Evolutionary conservation across 2,329 filamentous ascomycete genomes (phyloP).

Genomic region (Epichloe gansuensis): DNA sequence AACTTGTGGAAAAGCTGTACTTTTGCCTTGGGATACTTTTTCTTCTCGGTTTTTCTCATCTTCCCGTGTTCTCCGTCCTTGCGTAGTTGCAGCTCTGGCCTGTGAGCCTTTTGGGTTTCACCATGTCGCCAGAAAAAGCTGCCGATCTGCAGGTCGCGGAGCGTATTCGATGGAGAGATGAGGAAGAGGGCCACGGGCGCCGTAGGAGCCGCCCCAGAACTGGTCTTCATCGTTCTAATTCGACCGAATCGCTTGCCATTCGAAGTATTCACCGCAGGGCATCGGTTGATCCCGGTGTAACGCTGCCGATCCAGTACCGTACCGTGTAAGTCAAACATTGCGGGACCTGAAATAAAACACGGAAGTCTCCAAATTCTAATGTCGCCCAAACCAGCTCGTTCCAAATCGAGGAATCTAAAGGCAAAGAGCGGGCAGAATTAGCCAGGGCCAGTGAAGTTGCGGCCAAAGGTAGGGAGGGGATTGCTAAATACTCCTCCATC

Average conservation of each 20-base stretch:
- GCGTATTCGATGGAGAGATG: conserved; percentile 25
- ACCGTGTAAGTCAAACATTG: conserved; percentile 29
- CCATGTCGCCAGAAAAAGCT: conserved; percentile 8
- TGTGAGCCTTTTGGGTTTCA: background rate
- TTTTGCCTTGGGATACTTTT: background rate
- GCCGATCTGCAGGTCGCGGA: conserved; percentile 10
- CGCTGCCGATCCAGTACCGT: conserved; percentile 41
- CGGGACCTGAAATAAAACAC: background rate
- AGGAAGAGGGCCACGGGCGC: conserved; percentile 17
- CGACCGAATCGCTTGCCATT: conserved; percentile 28
- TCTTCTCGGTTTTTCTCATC: background rate
- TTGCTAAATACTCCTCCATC: background rate
- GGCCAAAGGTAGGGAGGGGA: conserved; percentile 26
- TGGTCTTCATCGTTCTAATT: conserved; percentile 13
- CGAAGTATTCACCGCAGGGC: conserved; percentile 22
- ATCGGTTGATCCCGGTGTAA: conserved; percentile 13
- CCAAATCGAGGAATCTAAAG: conserved; percentile 42
- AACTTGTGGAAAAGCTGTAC: background rate
- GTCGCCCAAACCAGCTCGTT: conserved; percentile 25
- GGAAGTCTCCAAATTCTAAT: background rate
- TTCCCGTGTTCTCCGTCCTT: background rate
- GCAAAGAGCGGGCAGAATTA: conserved; percentile 26
- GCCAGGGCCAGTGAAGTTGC: conserved; percentile 29
- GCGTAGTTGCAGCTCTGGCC: background rate
- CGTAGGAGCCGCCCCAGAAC: conserved; percentile 10